Conservation (phyloP, 345 rosid species). For the Populus alba region DNA sequence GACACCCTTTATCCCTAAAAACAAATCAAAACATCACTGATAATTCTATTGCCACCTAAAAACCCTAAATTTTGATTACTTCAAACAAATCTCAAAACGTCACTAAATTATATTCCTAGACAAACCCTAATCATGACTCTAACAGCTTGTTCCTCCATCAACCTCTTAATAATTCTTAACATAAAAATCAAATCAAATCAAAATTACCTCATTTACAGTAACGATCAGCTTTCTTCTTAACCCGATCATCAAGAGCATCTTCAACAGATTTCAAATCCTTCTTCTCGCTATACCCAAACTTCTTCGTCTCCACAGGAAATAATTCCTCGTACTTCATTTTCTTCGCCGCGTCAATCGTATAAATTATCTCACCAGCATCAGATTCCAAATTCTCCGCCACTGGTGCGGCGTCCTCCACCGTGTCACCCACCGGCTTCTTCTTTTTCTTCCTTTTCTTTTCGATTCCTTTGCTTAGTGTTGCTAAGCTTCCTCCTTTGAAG, state of each 20-base stretch:
- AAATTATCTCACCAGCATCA: conserved; percentile 32
- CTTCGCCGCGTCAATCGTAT: conserved; percentile 88
- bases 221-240: conserved; percentile 93
- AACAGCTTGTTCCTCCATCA: too few relatives aligned
- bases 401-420: conserved; percentile 11
- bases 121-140: too few relatives aligned
- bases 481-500: conserved; percentile 76
- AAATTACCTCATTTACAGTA: conserved; percentile 63
- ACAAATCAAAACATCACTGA: too few relatives aligned
- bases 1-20: too few relatives aligned
- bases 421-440: conserved; percentile 33
- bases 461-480: conserved; percentile 58
- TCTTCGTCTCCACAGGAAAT: conserved; percentile 84
- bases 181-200: not conserved
- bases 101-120: too few relatives aligned
- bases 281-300: conserved; percentile 70
- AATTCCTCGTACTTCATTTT: conserved; percentile 75
- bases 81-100: too few relatives aligned
- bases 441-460: conserved; percentile 61
- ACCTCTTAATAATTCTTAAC: too few relatives aligned
- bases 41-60: too few relatives aligned
- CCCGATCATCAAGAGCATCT: conserved; percentile 91
- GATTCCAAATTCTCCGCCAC: not conserved
- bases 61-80: too few relatives aligned
- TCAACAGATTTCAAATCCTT: conserved; percentile 48